Evolutionary conservation across 2,329 filamentous ascomycete species (phyloP), one percentile per base, ranked within the genome.

Genomic region (Rutstroemia sp.): DNA sequence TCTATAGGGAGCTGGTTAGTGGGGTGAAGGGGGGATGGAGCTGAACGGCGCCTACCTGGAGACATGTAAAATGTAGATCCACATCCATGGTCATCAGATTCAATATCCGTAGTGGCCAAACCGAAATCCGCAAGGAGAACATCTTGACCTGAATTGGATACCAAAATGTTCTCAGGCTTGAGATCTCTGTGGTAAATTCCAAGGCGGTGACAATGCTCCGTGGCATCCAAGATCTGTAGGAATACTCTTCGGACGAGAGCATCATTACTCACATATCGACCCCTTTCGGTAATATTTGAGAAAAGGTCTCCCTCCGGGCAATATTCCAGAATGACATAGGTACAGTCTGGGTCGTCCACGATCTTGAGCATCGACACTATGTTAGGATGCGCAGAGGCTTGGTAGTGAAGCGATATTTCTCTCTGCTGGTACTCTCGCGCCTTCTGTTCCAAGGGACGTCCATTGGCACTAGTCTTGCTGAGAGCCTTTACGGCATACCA

Each of bases 1-100:
- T 99, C 94, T 96, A 62, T 37, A 45, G 58, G 59, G 52, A 62
- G 63, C 41, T 62, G 61, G 61, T 67, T 67, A 65, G 63, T 61
- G 49, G 49, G 56, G 53, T 50, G 57, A 60, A 51, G 49, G 53
- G 62, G 55, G 34, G 46, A 37, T 30, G 16, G 30, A 41, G 21
- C 4, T 37, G 49, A 25, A 41, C 19, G n/a, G 42, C 62, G 77
- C 82, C 72, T 87, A 96, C 92, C 92, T 82, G 94, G 94, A 70
- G 91, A 96, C 94, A 97, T 99, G 77, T 99, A 99, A 69, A 97
- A 97, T 14, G 92, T 97, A 34, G 94, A 97, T 62, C 94, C 94
- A 72, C 94, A 99, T 68, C 94, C 94, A 73, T 96, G 96, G 72
- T 99, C 94, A 66, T 91, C 88, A 62, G 92, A 96, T 64, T 86